Evolutionary conservation across 345 rosid genomes (phyloP).

Genomic region (Eucalyptus camaldulensis): DNA sequence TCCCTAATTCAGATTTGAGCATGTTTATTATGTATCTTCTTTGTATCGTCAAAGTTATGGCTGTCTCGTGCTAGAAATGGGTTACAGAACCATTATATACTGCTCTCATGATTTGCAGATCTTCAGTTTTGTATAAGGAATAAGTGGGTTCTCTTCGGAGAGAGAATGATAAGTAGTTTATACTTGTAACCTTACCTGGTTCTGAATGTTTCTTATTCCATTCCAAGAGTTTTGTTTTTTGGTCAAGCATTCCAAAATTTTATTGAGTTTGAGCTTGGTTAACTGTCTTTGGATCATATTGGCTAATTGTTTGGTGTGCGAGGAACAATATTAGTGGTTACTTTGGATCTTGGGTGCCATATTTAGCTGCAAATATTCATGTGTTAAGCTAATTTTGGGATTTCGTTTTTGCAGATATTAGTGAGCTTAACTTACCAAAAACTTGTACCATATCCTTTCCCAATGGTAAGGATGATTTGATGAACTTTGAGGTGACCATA

Average conservation of each 20-base stretch:
- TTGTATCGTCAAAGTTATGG: background rate
- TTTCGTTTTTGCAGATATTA: slow-evolving; percentile 29
- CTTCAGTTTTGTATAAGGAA: background rate
- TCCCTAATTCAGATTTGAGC: background rate
- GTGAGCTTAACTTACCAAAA: slow-evolving; percentile 74
- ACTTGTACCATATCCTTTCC: slow-evolving; percentile 59
- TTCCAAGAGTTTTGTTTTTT: background rate
- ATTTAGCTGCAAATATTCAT: background rate
- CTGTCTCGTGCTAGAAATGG: background rate
- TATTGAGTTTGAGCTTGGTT: background rate
- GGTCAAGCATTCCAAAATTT: background rate
- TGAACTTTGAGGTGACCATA: slow-evolving; percentile 74
- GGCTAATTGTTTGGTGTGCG: background rate
- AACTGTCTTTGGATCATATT: background rate
- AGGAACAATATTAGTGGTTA: background rate
- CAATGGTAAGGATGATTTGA: slow-evolving; percentile 72
- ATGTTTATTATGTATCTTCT: background rate
- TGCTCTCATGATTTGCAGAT: background rate
- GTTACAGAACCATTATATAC: background rate
- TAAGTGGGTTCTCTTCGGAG: background rate
- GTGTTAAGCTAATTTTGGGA: background rate
- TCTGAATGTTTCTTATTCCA: background rate
- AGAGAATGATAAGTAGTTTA: background rate
- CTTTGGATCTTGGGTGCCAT: background rate
- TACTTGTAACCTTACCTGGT: background rate